These are phyloP conservation scores for Plasmodium yoelii DNA, from an alignment of 169 alveolate species.

Conservation along the genomic window DNA sequence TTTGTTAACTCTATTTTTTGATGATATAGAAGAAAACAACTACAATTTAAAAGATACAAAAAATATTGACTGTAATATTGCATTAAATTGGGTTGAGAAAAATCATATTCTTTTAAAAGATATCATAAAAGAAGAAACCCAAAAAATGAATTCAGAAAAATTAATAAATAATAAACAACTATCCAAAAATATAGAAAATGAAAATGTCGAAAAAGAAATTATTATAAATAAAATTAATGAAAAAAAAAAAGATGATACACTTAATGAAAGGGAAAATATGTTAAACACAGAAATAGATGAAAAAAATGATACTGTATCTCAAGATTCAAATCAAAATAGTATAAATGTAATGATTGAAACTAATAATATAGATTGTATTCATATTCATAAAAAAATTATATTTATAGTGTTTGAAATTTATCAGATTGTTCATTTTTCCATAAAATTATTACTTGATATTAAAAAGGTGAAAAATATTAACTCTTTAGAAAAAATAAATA, in stretches of 20 bases:
- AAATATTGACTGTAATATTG: conserved; percentile 2
- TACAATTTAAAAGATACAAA: conserved; percentile 17
- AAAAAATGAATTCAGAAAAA: conserved; percentile 28
- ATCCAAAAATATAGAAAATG: background rate
- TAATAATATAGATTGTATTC: conserved; percentile 31
- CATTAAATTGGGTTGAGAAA: conserved; percentile 31
- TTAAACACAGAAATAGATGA: too few relatives aligned
- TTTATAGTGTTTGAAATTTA: conserved; percentile 40
- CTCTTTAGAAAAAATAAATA: background rate
- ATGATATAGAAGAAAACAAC: background rate
- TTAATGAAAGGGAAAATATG: background rate
- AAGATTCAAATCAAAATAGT: background rate
- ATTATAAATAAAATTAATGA: background rate
- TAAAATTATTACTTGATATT: conserved; percentile 22
- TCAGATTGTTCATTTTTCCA: conserved; percentile 39
- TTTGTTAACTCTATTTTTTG: conserved; percentile 40
- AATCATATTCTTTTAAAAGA: conserved; percentile 11
- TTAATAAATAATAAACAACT: background rate
- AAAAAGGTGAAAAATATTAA: background rate
- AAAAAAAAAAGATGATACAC: background rate
- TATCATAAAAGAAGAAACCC: conserved; percentile 2
- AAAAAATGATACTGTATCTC: background rate
- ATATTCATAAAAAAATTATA: conserved; percentile 53
- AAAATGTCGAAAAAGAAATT: background rate
- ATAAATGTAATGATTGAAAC: conserved; percentile 19